Evolutionary conservation across 78 protist species (phyloP), one percentile per base, ranked within the genome.

Genomic region (Polysphondylium violaceum): DNA sequence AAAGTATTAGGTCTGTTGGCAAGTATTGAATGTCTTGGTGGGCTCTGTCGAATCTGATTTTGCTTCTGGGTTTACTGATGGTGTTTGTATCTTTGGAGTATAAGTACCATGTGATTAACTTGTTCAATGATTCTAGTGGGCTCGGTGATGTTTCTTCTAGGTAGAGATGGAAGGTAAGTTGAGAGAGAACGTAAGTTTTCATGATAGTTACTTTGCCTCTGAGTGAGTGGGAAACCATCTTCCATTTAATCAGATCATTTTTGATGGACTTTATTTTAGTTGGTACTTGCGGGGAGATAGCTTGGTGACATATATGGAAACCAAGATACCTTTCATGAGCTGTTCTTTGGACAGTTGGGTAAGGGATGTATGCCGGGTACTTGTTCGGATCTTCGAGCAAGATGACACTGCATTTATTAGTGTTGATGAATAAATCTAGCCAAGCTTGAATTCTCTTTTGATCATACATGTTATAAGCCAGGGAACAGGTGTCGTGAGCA

Each of bases 271-370:
- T 17, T 7, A 56, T 56, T 7, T n/a, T 56, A 6, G 12, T 9
- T 17, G 7, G 7, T 6, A 56, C 21, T 56, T 56, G 12, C 7
- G 8, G 7, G 16, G 12, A 9, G 29, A 56, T 16, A 17, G 33
- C 63, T 17, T 56, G 12, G 63, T 25, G 8, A 14, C 7, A n/a
- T 16, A 56, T n/a, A 25, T 17, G 5, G 8, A 56, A 25, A 4
- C 63, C 63, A 17, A 56, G 63, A 56, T 56, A 56, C 63, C 63
- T 56, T 56, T 56, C 63, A 8, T 47, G 53, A 47, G 53, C 23
- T 14, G 53, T 14, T 47, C 8, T 14, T 47, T 47, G 53, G 53
- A 47, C 53, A 47, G 8, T 47, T 8, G 53, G 11, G 8, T 47
- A 47, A 8, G 11, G 53, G 11, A 14, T 47, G 53, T 14, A 8